Evolutionary conservation across 2,329 filamentous ascomycete species (phyloP), one percentile per base, ranked within the genome.

Genomic region (Botryotinia globosa): DNA sequence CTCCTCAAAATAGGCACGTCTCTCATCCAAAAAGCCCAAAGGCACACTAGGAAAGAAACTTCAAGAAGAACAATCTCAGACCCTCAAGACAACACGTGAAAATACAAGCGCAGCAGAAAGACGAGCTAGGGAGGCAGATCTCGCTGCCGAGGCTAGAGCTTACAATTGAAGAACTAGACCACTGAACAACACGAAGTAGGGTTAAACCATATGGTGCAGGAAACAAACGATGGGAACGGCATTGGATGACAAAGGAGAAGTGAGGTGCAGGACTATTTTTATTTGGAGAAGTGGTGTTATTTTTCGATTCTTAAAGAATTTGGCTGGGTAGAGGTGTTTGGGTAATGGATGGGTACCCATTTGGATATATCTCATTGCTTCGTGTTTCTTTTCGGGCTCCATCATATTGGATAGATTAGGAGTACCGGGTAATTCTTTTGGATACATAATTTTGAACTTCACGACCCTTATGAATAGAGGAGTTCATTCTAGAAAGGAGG

Each of bases 51-150:
- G 87, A 48, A 83, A 85, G 45, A 90, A 94, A 80, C 85, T 97
- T 22, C 87, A 90, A 71, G 90, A 90, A 51, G 92, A 97, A 83
- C 92, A 92, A 83, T 90, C 88, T 77, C 89, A 93, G 83, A 94
- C 91, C 14, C 87, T 89, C 70, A 85, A 83, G 44, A 89, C 91
- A 74, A 90, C 89, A 1, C 83, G 97, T 66, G 89, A 90, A 75
- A 87, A 92, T 76, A 87, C 85, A 6, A 94, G 92, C 80, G 84
- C 86, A 69, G 86, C 90, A 72, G 92, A 94, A 79, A 83, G 89
- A 70, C 73, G 73, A 63, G 39, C 67, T 22, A 86, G 93, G 72
- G 89, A 94, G 75, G 89, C 90, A 12, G 93, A 97, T 80, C 85
- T 86, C 61, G 87, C 84, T 25, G 85, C 85, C 1, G 83, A 88